Evolutionary conservation across 2,329 filamentous ascomycete genomes (phyloP).

Genomic region (Ceratocystis papillata): DNA sequence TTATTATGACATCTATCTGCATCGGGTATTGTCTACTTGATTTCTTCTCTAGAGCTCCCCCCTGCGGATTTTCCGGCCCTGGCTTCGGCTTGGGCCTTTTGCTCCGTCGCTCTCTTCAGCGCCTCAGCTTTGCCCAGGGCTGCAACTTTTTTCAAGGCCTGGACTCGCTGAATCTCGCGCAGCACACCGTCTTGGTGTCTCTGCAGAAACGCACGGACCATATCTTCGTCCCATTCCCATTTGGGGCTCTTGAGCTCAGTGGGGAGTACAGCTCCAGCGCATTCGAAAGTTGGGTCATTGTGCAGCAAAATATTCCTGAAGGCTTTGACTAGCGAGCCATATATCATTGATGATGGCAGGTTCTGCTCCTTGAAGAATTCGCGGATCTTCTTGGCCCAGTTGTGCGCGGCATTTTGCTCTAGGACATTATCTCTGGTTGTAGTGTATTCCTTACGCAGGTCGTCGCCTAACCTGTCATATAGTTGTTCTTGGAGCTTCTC

Average conservation of each 20-base stretch:
- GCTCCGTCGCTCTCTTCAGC: not conserved
- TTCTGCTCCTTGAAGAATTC: constrained; percentile 29
- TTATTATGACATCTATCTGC: not conserved
- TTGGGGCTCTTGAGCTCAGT: constrained; percentile 25
- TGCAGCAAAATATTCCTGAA: constrained; percentile 43
- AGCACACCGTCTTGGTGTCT: constrained; percentile 30
- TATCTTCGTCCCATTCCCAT: constrained; percentile 38
- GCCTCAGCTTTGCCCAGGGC: constrained; percentile 29
- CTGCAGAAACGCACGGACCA: constrained; percentile 36
- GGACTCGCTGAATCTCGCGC: not conserved
- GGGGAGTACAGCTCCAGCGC: constrained; percentile 24
- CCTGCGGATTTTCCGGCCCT: not conserved
- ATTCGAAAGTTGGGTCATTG: constrained; percentile 34
- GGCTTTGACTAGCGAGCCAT: constrained; percentile 31
- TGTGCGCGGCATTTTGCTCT: constrained; percentile 33
- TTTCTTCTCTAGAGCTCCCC: not conserved
- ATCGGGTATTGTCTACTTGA: not conserved
- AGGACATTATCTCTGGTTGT: constrained; percentile 35
- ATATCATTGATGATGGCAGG: constrained; percentile 26
- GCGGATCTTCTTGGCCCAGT: constrained; percentile 39
- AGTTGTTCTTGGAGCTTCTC: constrained; percentile 7
- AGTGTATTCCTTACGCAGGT: constrained; percentile 34
- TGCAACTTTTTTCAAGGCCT: not conserved
- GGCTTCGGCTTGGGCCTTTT: not conserved
- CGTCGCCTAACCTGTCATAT: constrained; percentile 11